Conservation (phyloP, 805 yeast species). For the Saccharomycopsis olivae region DNA sequence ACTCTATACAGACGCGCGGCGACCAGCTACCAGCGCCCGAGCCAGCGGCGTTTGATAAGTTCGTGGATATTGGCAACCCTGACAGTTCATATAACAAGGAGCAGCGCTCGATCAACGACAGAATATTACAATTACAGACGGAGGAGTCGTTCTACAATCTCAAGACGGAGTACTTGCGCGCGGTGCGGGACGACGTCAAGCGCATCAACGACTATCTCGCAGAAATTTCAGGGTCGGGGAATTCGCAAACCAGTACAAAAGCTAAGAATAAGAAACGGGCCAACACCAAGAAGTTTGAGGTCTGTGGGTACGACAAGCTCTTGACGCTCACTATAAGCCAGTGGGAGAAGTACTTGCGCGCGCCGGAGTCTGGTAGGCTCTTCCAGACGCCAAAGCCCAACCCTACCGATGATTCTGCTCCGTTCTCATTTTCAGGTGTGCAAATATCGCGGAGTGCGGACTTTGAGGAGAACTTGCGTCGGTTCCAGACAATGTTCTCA, state of each 20-base stretch:
- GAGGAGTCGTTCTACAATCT: constrained; percentile 6
- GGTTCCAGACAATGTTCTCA: background rate
- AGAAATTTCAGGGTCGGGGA: background rate
- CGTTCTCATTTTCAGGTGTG: too few relatives aligned
- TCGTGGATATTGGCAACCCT: constrained; percentile 11
- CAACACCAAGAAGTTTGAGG: constrained; percentile 31
- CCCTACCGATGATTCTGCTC: too few relatives aligned
- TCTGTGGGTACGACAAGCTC: constrained; percentile 41
- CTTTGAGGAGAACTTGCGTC: background rate
- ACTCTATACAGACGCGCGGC: constrained; percentile 22
- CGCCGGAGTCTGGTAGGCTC: too few relatives aligned
- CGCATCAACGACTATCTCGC: constrained; percentile 21
- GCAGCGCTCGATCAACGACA: constrained; percentile 3
- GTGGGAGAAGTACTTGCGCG: constrained; percentile 10
- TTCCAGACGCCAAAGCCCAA: too few relatives aligned
- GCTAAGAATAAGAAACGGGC: constrained; percentile 14
- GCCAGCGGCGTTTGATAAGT: constrained; percentile 23
- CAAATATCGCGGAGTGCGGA: too few relatives aligned
- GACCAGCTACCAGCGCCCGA: constrained; percentile 33
- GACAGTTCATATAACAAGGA: constrained; percentile 17
- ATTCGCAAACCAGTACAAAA: background rate
- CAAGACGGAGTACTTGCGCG: constrained; percentile 19
- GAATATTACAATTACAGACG: background rate
- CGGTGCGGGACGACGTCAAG: constrained; percentile 22
- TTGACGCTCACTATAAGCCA: constrained; percentile 17